A percentile compares a stretch with the other conserved stretches of the same genome.
Conservation (phyloP, 2,329 filamentous ascomycete species). For the Onygenales sp. region DNA sequence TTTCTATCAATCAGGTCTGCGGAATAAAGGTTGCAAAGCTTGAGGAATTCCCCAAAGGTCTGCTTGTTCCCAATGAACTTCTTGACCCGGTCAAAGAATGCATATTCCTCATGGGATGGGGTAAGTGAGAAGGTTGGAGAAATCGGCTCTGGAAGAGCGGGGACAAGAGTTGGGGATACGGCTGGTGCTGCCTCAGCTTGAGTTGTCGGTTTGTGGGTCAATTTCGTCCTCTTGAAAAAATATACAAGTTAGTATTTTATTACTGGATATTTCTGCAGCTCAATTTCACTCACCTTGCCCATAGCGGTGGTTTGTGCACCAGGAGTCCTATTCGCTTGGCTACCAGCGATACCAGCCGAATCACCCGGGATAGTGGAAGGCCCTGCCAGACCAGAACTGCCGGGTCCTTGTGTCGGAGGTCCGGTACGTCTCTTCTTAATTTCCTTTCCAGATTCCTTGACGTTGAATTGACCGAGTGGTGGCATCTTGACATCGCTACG, state of each 20-base stretch:
- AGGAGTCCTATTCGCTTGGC: constrained; percentile 24
- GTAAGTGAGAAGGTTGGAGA: constrained; percentile 63
- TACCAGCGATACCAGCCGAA: constrained; percentile 20
- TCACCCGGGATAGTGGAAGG: constrained; percentile 22
- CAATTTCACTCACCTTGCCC: constrained; percentile 41
- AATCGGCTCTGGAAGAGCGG: constrained; percentile 77
- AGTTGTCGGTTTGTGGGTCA: constrained; percentile 52
- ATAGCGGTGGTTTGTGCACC: constrained; percentile 31
- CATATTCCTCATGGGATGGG: constrained; percentile 75
- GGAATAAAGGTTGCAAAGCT: constrained; percentile 91
- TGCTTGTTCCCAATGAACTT: constrained; percentile 91
- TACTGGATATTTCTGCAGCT: neutral
- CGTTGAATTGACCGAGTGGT: constrained; percentile 88
- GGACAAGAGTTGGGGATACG: constrained; percentile 79
- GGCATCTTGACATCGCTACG: constrained; percentile 61
- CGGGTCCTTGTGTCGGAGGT: constrained; percentile 29
- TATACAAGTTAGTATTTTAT: constrained; percentile 1
- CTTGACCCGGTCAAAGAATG: constrained; percentile 93
- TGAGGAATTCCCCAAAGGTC: constrained; percentile 89
- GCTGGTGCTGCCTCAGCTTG: constrained; percentile 46
- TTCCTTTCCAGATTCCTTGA: constrained; percentile 74
- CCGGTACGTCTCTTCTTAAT: constrained; percentile 74
- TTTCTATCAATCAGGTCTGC: constrained; percentile 85
- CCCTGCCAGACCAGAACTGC: constrained; percentile 26
- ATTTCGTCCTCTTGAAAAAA: constrained; percentile 61